These are phyloP conservation scores for Pezicula neosporulosa DNA, from an alignment of 2,329 filamentous ascomycete species.

Conservation along the genomic window DNA sequence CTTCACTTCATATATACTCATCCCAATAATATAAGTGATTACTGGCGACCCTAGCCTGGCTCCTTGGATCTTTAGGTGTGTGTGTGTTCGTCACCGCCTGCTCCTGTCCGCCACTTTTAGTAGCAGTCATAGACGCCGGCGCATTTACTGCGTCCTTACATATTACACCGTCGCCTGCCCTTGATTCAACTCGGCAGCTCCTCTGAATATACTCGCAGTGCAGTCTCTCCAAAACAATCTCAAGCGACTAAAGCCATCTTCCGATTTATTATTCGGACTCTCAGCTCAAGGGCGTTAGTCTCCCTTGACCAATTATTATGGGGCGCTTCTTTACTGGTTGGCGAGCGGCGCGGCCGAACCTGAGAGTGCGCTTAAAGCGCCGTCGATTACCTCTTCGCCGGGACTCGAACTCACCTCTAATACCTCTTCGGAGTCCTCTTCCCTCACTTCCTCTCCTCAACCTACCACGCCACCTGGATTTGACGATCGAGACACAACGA, in stretches of 20 bases:
- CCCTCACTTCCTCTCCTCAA: conserved; percentile 5
- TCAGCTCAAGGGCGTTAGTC: neutral
- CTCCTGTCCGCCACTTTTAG: too few species aligned
- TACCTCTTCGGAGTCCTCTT: conserved; percentile 2
- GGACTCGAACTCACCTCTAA: conserved; percentile 5
- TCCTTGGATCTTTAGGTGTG: too few species aligned
- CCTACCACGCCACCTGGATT: conserved; percentile 9
- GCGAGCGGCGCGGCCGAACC: neutral
- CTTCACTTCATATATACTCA: too few species aligned
- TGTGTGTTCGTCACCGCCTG: too few species aligned
- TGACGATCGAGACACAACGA: conserved; percentile 13
- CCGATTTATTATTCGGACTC: neutral
- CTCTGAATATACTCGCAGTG: too few species aligned
- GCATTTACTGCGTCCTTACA: too few species aligned
- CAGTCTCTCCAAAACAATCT: neutral
- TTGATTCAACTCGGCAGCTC: too few species aligned
- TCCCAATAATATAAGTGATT: too few species aligned
- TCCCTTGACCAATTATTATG: neutral
- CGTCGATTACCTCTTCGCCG: neutral
- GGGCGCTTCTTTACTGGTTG: neutral
- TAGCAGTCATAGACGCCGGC: too few species aligned
- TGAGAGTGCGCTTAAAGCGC: neutral
- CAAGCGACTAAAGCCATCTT: neutral
- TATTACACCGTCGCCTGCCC: too few species aligned
- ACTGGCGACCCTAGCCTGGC: too few species aligned